Base-by-base conservation (phyloP, 768 basidiomycete genomes). In the Xerocomus spinulosus region DNA sequence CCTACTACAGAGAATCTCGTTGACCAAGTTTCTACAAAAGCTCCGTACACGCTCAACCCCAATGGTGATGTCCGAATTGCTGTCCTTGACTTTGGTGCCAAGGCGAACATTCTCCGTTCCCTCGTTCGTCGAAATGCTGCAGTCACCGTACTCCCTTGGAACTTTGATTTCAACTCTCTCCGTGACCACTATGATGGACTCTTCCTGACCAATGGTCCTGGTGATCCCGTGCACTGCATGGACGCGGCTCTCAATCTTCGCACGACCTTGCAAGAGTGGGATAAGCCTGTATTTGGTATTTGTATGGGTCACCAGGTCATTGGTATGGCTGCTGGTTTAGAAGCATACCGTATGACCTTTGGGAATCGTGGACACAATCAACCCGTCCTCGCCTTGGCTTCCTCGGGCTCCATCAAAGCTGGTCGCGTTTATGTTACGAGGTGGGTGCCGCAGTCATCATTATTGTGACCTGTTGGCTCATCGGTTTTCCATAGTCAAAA, bases 291-390 rank as follows among this genome's bases (percentile, higher is more conserved):
- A 33, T 98, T 98, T 56, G 96, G 96, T 45, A 94, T 99, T 56
- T 99, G 96, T 70, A 98, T 99, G 96, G 96, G 95, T 42, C 92
- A 98, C 65, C 95, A 98, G 69, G 80, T 99, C 57, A 88, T 99
- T 56, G 96, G 95, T 41, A 88, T 99, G 77, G 96, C 95, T 23
- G 95, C 93, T 20, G 95, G 96, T 18, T 68, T 97, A 45, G 94
- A 96, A 56, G 92, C 94, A 17, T 97, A 98, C 68, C 80, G 96
- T 37, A 99, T 99, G 96, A 92, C 86, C 9, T 99, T 98, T 64
- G 96, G 96, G n/a, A 97, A 99, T 67, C 86, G 96, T 56, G 96
- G 96, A 15, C 96, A 99, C 69, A 99, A 99, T 66, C 96, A 99
- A 67, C 96, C 96, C 25, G 96, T 99, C 12, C 77, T 99, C 36